Percentiles rank a stretch among this genome's conserved stretches.
Evolutionary conservation across 441 rosid genomes (phyloP).

Genomic region (Raphanus hybrid): DNA sequence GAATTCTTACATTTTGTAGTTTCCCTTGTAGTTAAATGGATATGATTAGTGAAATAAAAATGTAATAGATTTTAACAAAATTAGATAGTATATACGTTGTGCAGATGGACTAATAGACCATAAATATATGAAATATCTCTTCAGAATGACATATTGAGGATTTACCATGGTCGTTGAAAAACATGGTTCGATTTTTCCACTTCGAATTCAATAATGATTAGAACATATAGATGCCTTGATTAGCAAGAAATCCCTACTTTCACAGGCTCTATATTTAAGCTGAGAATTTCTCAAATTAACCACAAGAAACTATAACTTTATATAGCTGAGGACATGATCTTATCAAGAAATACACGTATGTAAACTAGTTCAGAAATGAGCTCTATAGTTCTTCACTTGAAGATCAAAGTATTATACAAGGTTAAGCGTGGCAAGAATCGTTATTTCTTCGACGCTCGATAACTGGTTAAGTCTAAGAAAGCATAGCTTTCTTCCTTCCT

Average conservation of each 20-base stretch:
- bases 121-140: too few relatives aligned
- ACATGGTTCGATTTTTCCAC: not conserved
- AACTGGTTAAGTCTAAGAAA: not conserved
- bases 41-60: not conserved
- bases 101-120: too few relatives aligned
- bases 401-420: not conserved
- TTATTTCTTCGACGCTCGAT: not conserved
- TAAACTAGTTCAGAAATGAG: constrained; percentile 2
- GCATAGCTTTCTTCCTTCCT: not conserved
- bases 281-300: not conserved
- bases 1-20: not conserved
- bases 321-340: not conserved
- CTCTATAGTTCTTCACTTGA: not conserved
- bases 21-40: not conserved
- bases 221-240: not conserved
- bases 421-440: not conserved
- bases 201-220: not conserved
- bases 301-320: not conserved
- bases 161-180: not conserved
- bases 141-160: not conserved
- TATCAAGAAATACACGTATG: not conserved
- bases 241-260: not conserved
- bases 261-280: not conserved
- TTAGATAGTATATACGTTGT: too few relatives aligned
- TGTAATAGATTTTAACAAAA: not conserved